A percentile compares a stretch with the other conserved stretches of the same genome.
These are phyloP conservation scores for Alternaria sp. DNA, from an alignment of 2,329 filamentous ascomycete genomes.

Conservation along the genomic window DNA sequence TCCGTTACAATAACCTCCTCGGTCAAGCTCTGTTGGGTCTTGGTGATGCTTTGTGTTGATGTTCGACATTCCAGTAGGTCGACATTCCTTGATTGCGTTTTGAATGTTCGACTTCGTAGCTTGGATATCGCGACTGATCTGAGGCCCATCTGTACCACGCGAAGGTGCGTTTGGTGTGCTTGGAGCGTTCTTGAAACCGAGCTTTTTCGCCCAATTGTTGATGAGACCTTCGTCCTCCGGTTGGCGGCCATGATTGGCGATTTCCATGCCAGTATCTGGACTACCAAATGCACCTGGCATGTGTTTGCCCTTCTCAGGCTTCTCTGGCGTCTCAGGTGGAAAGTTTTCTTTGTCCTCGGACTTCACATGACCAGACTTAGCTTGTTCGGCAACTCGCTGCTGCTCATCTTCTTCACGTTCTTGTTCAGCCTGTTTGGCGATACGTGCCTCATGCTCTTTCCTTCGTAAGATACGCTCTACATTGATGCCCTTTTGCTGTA, in stretches of 20 bases:
- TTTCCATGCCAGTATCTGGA: conserved; percentile 45
- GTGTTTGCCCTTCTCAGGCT: conserved; percentile 42
- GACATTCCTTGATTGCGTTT: conserved; percentile 50
- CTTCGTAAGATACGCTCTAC: conserved; percentile 91
- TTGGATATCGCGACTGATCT: conserved; percentile 47
- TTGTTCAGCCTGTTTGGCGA: conserved; percentile 84
- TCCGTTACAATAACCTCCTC: conserved; percentile 50
- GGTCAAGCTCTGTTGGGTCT: conserved; percentile 50
- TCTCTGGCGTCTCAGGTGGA: conserved; percentile 42
- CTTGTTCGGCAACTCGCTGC: conserved; percentile 52
- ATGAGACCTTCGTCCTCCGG: conserved; percentile 41
- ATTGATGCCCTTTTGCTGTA: conserved; percentile 91
- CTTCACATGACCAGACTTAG: conserved; percentile 35
- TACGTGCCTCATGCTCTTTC: conserved; percentile 84
- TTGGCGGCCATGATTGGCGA: conserved; percentile 34
- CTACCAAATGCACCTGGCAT: conserved; percentile 52
- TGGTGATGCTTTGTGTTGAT: conserved; percentile 50
- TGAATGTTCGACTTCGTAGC: conserved; percentile 49
- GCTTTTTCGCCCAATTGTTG: conserved; percentile 51
- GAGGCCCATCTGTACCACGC: conserved; percentile 41
- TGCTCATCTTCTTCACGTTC: conserved; percentile 70
- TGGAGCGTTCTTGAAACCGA: conserved; percentile 46
- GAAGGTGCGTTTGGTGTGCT: conserved; percentile 23
- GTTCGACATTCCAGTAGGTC: conserved; percentile 44
- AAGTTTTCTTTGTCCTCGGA: conserved; percentile 22